Evolutionary conservation across 78 protist species (phyloP).

Genomic region (Acrasis kona): DNA sequence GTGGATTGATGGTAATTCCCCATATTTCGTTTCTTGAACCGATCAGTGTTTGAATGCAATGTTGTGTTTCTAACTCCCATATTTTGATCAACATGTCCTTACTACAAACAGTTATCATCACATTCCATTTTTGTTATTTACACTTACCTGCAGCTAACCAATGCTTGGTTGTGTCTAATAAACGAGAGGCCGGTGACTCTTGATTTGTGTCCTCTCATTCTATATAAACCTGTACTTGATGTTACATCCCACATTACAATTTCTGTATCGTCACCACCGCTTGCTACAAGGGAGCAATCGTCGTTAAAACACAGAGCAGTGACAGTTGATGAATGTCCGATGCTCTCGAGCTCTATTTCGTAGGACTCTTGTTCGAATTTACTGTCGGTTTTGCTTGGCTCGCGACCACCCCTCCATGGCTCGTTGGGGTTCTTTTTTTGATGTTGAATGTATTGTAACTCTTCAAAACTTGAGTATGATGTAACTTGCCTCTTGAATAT

Average conservation of each 20-base stretch:
- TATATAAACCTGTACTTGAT: neutral
- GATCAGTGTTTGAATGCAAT: conserved; percentile 26
- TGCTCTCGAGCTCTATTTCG: neutral
- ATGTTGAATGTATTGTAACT: too few relatives aligned
- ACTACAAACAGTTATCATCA: too few relatives aligned
- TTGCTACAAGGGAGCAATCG: conserved; percentile 8
- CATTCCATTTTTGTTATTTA: too few relatives aligned
- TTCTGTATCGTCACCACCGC: conserved; percentile 28
- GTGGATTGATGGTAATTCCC: neutral
- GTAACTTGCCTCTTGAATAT: neutral
- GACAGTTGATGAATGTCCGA: conserved; percentile 6
- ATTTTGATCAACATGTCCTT: conserved; percentile 12
- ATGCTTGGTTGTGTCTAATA: neutral
- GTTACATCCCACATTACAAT: conserved; percentile 21
- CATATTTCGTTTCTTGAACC: conserved; percentile 4
- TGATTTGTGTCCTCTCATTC: conserved; percentile 13
- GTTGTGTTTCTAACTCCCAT: conserved; percentile 16
- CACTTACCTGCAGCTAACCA: neutral
- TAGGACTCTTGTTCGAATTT: too few relatives aligned
- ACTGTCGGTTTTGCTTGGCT: too few relatives aligned
- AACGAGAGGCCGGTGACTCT: conserved; percentile 1
- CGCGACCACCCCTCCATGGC: neutral
- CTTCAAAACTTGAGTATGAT: too few relatives aligned
- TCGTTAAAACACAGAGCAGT: neutral
- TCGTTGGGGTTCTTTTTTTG: too few relatives aligned